Evolutionary conservation across 768 basidiomycete genomes (phyloP), one percentile per base, ranked within the genome.

Genomic region (Kwoniella botswanensis): DNA sequence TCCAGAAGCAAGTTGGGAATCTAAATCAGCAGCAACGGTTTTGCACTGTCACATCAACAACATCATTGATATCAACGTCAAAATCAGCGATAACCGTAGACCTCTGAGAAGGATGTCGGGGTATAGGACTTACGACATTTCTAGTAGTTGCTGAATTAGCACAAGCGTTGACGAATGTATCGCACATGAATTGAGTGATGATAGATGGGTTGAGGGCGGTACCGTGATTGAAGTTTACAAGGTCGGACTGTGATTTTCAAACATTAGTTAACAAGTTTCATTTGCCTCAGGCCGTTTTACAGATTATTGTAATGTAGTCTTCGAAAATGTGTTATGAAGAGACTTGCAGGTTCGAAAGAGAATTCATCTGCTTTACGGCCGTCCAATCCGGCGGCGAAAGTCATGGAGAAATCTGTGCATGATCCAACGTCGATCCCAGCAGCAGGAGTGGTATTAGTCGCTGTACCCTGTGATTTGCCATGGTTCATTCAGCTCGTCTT

Each of bases 81-180:
- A n/a, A n/a, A 55, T 55, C 21, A 55, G 54, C 54, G 4, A 55
- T 55, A 17, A 2, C 50, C 50, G 26, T 26, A 26, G 26, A 26
- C 26, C 2, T 26, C 26, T 26, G 26, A 26, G 26, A 26, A 26
- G 4, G 26, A 26, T 26, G 26, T 26, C 4, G 26, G 26, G 26
- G 26, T 2, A 26, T 4, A 26, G 26, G 26, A 55, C 54, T n/a
- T 55, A 55, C 54, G 21, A 22, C 21, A 55, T 55, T 12, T 55
- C 54, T 55, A 75, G 77, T 43, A 26, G 26, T 26, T 26, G 68
- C 73, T 2, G 72, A 71, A 41, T 70, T 72, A 6, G 69, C 78
- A 65, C 78, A 79, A 15, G 72, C 74, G 56, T 79, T 79, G 43
- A 77, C 78, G 44, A 79, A 77, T 10, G 74, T 77, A 61, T 77